These are phyloP conservation scores for Wolfiporia cocos DNA, from an alignment of 1,284 basidiomycete genomes.

Conservation along the genomic window DNA sequence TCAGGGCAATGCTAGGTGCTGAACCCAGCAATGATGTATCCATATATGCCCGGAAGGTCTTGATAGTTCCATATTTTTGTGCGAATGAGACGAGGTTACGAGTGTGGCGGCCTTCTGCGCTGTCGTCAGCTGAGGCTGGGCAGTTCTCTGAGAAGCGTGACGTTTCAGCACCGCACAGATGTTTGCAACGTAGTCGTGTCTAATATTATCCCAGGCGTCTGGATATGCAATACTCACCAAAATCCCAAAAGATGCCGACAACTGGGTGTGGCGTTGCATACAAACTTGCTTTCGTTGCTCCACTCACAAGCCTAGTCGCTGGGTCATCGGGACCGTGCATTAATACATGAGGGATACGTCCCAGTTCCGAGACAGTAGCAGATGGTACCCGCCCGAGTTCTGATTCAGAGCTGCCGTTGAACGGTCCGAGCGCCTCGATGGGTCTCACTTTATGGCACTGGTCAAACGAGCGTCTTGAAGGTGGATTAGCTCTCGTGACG, in stretches of 20 bases:
- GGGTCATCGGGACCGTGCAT: neutral
- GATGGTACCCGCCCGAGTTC: no score
- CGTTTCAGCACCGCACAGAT: no score
- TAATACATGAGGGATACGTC: neutral
- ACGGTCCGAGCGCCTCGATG: neutral
- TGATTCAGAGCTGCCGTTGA: no score
- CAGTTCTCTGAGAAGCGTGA: neutral
- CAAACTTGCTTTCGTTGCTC: slow-evolving; percentile 4
- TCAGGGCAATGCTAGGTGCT: neutral
- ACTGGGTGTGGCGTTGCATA: neutral
- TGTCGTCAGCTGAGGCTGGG: neutral
- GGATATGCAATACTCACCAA: neutral
- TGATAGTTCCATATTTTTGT: neutral
- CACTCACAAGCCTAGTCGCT: neutral
- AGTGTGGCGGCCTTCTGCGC: neutral
- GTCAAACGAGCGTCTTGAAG: no score
- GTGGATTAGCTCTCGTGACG: no score
- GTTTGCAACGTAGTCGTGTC: neutral
- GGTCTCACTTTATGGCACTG: no score
- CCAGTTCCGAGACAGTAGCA: no score
- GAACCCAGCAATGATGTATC: neutral
- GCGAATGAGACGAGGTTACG: neutral
- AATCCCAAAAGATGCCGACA: slow-evolving; percentile 1
- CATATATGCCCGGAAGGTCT: neutral
- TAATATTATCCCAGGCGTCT: neutral